These are phyloP conservation scores for Trichoderma sp. DNA, from an alignment of 2,329 filamentous ascomycete genomes.

Conservation along the genomic window DNA sequence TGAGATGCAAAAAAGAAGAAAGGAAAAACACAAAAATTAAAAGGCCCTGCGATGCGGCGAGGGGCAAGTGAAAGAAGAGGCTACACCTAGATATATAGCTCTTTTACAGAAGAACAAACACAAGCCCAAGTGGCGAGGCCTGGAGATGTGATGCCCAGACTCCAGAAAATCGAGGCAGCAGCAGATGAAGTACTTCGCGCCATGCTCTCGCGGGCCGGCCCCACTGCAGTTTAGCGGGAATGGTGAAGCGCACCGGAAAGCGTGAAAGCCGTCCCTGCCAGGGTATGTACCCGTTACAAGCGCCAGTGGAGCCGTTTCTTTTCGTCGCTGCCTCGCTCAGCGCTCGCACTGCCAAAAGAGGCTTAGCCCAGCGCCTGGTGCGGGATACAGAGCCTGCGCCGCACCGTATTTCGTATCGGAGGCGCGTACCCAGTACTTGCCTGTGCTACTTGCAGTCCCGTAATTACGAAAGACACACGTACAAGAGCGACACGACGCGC, in stretches of 20 bases:
- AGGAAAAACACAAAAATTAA: background rate
- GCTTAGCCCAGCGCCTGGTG: background rate
- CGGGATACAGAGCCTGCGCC: background rate
- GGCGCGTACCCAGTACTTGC: background rate
- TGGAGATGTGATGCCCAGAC: constrained; percentile 4
- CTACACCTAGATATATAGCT: background rate
- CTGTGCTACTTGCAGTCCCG: background rate
- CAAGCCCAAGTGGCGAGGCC: constrained; percentile 14
- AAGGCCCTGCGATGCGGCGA: background rate
- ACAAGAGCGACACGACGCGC: background rate
- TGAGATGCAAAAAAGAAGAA: background rate
- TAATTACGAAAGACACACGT: background rate
- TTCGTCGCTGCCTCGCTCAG: background rate
- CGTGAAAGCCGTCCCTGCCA: constrained; percentile 10
- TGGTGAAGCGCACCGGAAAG: constrained; percentile 4
- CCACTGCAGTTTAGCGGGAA: constrained; percentile 3
- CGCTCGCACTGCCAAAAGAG: background rate
- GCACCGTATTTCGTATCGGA: background rate
- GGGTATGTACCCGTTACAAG: background rate
- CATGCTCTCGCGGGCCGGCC: constrained; percentile 1
- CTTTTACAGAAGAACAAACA: background rate
- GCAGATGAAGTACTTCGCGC: constrained; percentile 7
- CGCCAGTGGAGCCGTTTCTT: background rate
- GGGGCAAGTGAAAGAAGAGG: background rate
- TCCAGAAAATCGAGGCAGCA: constrained; percentile 5